Base-by-base conservation (phyloP, 1,139 yeast species). In the Torulaspora pretoriensis region DNA sequence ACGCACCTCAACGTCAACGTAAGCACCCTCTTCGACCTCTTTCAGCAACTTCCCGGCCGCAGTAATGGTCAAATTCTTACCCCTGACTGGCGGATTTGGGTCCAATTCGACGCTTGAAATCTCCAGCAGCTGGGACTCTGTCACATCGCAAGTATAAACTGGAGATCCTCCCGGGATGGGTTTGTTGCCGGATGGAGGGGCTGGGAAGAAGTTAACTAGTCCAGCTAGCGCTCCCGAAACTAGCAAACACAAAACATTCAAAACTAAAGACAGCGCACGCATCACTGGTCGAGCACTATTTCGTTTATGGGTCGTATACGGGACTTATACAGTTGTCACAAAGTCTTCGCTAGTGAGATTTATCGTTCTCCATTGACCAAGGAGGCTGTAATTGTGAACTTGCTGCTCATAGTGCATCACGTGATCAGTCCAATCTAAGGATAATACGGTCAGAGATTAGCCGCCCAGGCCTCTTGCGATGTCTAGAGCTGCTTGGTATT, bases 151-250 rank as follows among this genome's bases (percentile, higher is more conserved):
- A 47, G 80, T 74, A 45, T 74, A 70, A 38, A 92, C 73, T 7
- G 97, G 97, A 0, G 96, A 84, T 54, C 79, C 87, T 6, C 98
- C 98, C 1, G 96, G 95, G 26, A 92, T 80, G 6, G 95, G 94
- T 56, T 75, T 78, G 43, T 74, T 75, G 5, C 60, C 63, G 26
- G 63, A 42, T 24, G 47, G 35, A 4, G 41, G 26, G 8, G 45
- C 50, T 14, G 52, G 54, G 30, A 51, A 38, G 33, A 47, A 35
- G 8, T 44, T 38, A 5, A 38, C 42, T 10, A 38, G 25, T 10
- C 44, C 42, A 24, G 38, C 50, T 26, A 29, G 8, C 4, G 32
- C 38, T n/a, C 40, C 33, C n/a, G 37, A 19, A 13, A 40, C 32
- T 12, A 43, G 37, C 24, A 38, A 27, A 12, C 43, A 22, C 32